Evolutionary conservation across 2,329 filamentous ascomycete genomes (phyloP).

Genomic region (Zasmidium cellare): DNA sequence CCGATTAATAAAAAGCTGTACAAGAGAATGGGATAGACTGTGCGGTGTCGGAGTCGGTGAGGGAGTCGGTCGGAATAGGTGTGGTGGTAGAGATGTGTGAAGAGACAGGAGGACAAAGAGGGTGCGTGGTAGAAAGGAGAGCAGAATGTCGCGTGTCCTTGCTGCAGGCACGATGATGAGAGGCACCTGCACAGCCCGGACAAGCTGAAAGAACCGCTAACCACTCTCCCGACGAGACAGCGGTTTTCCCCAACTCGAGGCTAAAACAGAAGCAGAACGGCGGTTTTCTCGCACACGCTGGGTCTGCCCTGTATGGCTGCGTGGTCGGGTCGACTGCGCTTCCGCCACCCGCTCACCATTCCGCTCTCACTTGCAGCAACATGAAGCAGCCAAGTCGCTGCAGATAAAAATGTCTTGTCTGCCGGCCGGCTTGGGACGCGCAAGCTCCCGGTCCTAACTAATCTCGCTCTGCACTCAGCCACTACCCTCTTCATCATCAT

Average conservation of each 20-base stretch:
- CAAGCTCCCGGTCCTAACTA: not conserved
- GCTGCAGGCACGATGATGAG: not conserved
- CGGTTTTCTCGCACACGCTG: not conserved
- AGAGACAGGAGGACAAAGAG: not conserved
- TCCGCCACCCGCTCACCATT: not conserved
- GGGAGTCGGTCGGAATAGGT: not conserved
- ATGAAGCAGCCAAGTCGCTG: too few relatives aligned
- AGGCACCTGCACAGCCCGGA: not conserved
- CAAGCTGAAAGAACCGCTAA: too few relatives aligned
- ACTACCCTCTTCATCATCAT: not conserved
- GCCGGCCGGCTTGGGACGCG: not conserved
- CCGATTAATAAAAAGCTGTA: not conserved
- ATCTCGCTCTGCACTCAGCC: not conserved
- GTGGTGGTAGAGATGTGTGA: not conserved
- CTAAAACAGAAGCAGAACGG: not conserved
- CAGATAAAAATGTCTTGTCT: too few relatives aligned
- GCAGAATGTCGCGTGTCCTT: not conserved
- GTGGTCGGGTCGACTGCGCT: not conserved
- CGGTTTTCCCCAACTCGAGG: not conserved
- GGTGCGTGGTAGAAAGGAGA: not conserved
- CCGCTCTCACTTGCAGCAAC: too few relatives aligned
- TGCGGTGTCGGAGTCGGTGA: not conserved
- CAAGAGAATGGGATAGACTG: not conserved
- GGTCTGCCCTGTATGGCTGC: not conserved
- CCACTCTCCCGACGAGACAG: too few relatives aligned